These are phyloP conservation scores for Lachancea nothofagi DNA, from an alignment of 805 yeast genomes.

Conservation along the genomic window DNA sequence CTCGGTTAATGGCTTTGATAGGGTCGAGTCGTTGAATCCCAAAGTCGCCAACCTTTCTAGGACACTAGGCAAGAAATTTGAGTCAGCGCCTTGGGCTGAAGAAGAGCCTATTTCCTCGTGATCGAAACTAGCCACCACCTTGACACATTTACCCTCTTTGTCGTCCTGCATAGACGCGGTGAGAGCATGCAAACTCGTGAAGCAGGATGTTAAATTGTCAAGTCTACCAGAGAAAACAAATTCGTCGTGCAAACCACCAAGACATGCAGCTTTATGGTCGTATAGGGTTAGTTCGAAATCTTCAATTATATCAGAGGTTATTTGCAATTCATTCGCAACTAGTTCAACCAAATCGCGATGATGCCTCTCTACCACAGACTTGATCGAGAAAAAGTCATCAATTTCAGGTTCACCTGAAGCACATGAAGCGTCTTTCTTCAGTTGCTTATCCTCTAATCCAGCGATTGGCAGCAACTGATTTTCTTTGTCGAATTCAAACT, in stretches of 20 bases:
- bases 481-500: conserved; percentile 87
- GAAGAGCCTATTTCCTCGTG: conserved; percentile 95
- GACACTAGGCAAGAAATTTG: conserved; percentile 79
- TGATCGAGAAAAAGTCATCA: conserved; percentile 59
- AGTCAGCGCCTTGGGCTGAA: conserved; percentile 95
- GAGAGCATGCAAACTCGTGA: conserved; percentile 68
- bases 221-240: conserved; percentile 87
- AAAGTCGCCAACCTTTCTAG: conserved; percentile 58
- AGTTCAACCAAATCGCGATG: conserved; percentile 61
- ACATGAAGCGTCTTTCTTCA: conserved; percentile 37
- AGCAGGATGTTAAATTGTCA: conserved; percentile 87
- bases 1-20: conserved; percentile 21
- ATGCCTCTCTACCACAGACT: conserved; percentile 67
- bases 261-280: conserved; percentile 74
- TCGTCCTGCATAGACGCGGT: conserved; percentile 46
- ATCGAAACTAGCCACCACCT: conserved; percentile 79
- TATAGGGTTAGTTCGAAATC: conserved; percentile 85
- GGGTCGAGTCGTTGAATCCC: conserved; percentile 35
- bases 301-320: conserved; percentile 54
- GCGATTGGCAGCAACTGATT: conserved; percentile 82
- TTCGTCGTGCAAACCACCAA: conserved; percentile 89
- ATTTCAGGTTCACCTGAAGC: conserved; percentile 41
- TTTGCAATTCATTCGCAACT: conserved; percentile 59
- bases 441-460: conserved; percentile 41
- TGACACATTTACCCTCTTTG: conserved; percentile 50